These are phyloP conservation scores for Monilinia aucupariae DNA, from an alignment of 2,329 filamentous ascomycete genomes.

Conservation along the genomic window DNA sequence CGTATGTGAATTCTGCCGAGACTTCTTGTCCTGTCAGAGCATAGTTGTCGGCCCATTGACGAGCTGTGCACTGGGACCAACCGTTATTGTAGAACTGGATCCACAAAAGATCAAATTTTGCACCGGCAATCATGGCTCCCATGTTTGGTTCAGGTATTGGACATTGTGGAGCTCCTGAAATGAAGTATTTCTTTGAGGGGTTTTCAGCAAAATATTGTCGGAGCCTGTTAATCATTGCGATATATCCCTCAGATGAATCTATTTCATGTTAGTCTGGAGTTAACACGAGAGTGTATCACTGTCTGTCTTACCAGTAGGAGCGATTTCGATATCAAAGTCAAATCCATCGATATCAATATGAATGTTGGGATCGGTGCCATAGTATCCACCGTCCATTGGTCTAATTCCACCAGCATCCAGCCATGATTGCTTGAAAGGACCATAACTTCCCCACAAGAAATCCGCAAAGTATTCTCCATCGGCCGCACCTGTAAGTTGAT, in stretches of 20 bases:
- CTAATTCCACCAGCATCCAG: constrained; percentile 31
- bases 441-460: constrained; percentile 41
- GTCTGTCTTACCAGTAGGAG: constrained; percentile 21
- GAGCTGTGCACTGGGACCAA: constrained; percentile 27
- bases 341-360: constrained; percentile 34
- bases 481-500: constrained; percentile 37
- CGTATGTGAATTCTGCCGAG: constrained; percentile 26
- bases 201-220: constrained; percentile 26
- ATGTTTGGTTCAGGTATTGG: constrained; percentile 32
- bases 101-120: constrained; percentile 33
- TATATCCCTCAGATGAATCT: constrained; percentile 30
- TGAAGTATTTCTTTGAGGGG: constrained; percentile 31
- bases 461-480: constrained; percentile 37
- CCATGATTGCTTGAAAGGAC: constrained; percentile 36
- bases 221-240: constrained; percentile 31
- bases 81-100: constrained; percentile 36
- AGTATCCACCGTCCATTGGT: constrained; percentile 28
- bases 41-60: constrained; percentile 21
- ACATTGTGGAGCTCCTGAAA: constrained; percentile 35
- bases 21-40: not conserved
- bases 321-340: constrained; percentile 34
- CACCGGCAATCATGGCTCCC: constrained; percentile 28
- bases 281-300: not conserved
- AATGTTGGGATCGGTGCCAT: constrained; percentile 14
- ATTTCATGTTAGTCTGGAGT: constrained; percentile 15